A percentile compares a stretch with the other conserved stretches of the same genome.
phyloP scores from a whole-genome alignment of 1,284 basidiomycete species.

The Jaminaea rosea region DNA sequence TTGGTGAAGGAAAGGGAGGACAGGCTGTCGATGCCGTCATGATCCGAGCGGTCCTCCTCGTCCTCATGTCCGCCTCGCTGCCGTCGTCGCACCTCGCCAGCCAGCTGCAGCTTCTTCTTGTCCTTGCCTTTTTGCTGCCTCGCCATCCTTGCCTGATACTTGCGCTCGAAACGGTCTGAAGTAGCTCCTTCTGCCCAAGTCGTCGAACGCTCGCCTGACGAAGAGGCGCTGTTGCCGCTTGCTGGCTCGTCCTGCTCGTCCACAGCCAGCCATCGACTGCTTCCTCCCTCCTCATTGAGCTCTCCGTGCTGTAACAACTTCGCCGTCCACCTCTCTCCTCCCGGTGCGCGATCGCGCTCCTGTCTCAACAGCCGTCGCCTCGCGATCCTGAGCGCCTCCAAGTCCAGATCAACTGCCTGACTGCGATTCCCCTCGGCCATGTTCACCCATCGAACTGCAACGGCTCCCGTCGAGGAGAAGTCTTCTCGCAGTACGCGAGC shows the following conservation, averaged over 20 bases:
- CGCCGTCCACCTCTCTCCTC: neutral
- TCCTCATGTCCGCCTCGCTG: no score
- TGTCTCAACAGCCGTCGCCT: neutral
- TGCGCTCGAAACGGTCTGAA: constrained; percentile 27
- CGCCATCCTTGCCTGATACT: constrained; percentile 10
- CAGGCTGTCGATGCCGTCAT: no score
- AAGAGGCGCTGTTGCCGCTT: neutral
- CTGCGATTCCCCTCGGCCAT: constrained; percentile 11
- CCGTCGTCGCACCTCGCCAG: no score
- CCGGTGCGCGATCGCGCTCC: no score
- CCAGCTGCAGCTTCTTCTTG: no score
- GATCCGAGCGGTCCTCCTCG: no score
- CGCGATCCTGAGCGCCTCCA: constrained; percentile 14
- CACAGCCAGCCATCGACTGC: neutral
- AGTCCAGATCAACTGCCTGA: constrained; percentile 35
- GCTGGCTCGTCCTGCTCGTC: constrained; percentile 1
- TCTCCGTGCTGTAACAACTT: neutral
- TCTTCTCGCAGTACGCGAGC: constrained; percentile 29
- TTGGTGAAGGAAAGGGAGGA: no score
- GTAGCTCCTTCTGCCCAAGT: constrained; percentile 25
- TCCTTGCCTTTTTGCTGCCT: neutral
- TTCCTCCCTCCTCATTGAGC: neutral
- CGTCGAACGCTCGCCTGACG: neutral
- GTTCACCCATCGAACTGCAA: constrained; percentile 27
- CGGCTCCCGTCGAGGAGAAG: constrained; percentile 23